phyloP scores from a whole-genome alignment of 805 yeast species.

The Sugiyamaella boreocaroliniensis region DNA sequence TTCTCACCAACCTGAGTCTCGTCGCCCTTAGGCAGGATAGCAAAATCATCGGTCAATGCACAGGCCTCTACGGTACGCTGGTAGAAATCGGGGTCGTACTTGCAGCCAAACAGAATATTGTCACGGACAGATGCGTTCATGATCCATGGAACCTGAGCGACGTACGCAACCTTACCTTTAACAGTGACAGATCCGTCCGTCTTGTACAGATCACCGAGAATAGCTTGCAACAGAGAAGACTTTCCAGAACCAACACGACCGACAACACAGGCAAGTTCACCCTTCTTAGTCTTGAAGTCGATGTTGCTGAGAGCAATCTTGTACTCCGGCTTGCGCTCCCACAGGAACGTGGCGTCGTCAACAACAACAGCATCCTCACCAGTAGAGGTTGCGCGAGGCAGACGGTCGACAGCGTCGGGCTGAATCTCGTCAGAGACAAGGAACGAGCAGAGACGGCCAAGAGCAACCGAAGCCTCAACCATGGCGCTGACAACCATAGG shows the following conservation, averaged over 20 bases:
- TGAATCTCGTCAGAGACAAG: slow-evolving; percentile 71
- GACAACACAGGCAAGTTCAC: slow-evolving; percentile 76
- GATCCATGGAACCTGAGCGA: slow-evolving; percentile 91
- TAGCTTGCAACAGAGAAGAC: slow-evolving; percentile 70
- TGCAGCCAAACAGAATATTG: slow-evolving; percentile 62
- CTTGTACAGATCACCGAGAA: slow-evolving; percentile 77
- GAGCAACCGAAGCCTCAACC: slow-evolving; percentile 70
- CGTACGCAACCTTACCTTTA: slow-evolving; percentile 80
- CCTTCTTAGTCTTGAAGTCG: slow-evolving; percentile 64
- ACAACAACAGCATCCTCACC: slow-evolving; percentile 56
- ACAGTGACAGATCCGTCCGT: slow-evolving; percentile 63
- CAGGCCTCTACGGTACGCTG: slow-evolving; percentile 54
- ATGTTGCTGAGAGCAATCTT: slow-evolving; percentile 55
- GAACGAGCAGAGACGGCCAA: slow-evolving; percentile 59
- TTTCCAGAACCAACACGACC: slow-evolving; percentile 92
- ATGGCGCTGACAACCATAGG: slow-evolving; percentile 84
- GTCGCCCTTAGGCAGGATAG: slow-evolving; percentile 67
- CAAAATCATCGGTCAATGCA: slow-evolving; percentile 58
- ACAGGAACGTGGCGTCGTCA: slow-evolving; percentile 33
- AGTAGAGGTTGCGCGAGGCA: slow-evolving; percentile 44
- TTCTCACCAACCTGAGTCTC: slow-evolving; percentile 76
- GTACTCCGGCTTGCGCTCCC: slow-evolving; percentile 60
- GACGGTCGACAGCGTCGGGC: slow-evolving; percentile 57
- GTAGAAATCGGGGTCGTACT: slow-evolving; percentile 47
- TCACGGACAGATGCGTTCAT: slow-evolving; percentile 87